Evolutionary conservation across 1,284 basidiomycete species (phyloP).

Genomic region (Tilletiopsis washingtonensis): DNA sequence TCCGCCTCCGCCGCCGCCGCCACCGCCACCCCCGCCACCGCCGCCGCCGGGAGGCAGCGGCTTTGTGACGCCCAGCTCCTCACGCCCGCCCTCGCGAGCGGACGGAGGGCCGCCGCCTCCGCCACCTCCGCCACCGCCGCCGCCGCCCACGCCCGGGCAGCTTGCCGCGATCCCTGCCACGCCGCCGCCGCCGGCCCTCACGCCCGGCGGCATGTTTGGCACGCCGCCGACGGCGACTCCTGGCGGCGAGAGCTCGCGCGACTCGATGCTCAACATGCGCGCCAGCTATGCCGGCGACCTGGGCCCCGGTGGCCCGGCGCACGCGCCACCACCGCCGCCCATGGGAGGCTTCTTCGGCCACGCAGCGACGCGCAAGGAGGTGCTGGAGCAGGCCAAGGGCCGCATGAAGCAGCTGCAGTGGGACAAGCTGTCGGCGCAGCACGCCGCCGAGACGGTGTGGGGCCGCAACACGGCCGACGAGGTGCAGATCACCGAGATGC

Average conservation of each 20-base stretch:
- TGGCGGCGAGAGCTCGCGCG: constrained; percentile 14
- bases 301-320: constrained; percentile 35
- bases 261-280: constrained; percentile 43
- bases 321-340: constrained; percentile 55
- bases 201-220: background rate
- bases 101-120: constrained; percentile 49
- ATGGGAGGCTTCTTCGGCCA: constrained; percentile 49
- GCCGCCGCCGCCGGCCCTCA: background rate
- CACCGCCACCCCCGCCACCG: constrained; percentile 50
- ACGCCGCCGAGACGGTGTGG: constrained; percentile 45
- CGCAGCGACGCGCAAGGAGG: constrained; percentile 60
- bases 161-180: background rate
- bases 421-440: constrained; percentile 63
- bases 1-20: constrained; percentile 45
- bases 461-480: constrained; percentile 31
- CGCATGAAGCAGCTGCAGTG: constrained; percentile 99
- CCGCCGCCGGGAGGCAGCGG: constrained; percentile 27
- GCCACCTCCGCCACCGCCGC: constrained; percentile 49
- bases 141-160: constrained; percentile 7
- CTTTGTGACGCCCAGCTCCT: background rate
- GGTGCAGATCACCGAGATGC: constrained; percentile 17
- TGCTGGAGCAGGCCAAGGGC: constrained; percentile 70
- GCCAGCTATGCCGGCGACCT: constrained; percentile 23
- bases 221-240: constrained; percentile 4
- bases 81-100: background rate